Conservation (phyloP, 75 land plant genomes). For the Sequoia sempervirens region DNA sequence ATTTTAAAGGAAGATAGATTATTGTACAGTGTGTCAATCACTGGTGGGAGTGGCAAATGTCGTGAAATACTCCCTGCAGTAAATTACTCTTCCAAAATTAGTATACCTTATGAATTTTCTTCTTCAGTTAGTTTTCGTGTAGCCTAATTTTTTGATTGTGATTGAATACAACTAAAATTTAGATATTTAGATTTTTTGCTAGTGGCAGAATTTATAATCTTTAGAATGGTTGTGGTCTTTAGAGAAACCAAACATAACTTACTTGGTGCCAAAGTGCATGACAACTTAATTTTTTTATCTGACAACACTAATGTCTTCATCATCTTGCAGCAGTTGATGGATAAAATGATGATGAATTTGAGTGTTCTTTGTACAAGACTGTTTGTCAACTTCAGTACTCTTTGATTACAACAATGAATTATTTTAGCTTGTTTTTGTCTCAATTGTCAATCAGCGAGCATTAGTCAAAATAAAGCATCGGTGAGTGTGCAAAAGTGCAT, state of each 20-base stretch:
- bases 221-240: background rate
- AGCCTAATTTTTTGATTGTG: background rate
- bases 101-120: no score
- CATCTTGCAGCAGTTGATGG: no score
- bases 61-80: no score
- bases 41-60: background rate
- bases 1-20: background rate
- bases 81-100: no score
- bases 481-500: background rate
- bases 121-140: background rate
- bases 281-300: no score
- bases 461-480: no score
- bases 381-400: background rate
- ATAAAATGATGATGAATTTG: no score
- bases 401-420: background rate
- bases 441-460: background rate
- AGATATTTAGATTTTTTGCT: background rate
- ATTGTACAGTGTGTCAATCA: background rate
- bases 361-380: no score
- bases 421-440: no score
- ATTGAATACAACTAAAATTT: background rate
- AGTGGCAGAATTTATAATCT: background rate
- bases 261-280: no score
- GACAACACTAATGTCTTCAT: no score
- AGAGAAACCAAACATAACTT: no score